phyloP scores from a whole-genome alignment of 352 stramenopile species.

The Phytopythium boreale region DNA sequence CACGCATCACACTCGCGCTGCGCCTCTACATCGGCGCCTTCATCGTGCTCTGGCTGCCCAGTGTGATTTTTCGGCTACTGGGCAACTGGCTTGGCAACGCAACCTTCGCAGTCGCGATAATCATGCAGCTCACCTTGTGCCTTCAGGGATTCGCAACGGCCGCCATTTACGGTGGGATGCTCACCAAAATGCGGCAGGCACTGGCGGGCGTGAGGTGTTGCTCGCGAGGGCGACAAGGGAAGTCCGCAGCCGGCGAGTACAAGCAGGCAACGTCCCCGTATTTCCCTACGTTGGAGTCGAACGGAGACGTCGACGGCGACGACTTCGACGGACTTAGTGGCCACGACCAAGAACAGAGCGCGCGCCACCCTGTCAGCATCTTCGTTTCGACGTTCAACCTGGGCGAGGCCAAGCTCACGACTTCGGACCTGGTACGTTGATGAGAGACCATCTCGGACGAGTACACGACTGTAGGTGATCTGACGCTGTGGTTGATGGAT shows the following conservation, averaged over 20 bases:
- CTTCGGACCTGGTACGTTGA: slow-evolving; percentile 33
- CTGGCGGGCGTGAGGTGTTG: slow-evolving; percentile 14
- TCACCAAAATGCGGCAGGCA: slow-evolving; percentile 30
- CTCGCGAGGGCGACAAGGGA: slow-evolving; percentile 7
- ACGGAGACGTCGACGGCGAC: slow-evolving; percentile 2
- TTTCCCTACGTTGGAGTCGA: slow-evolving; percentile 23
- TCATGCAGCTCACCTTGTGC: slow-evolving; percentile 68
- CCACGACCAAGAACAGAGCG: slow-evolving; percentile 20
- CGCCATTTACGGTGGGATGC: slow-evolving; percentile 59
- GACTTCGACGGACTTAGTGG: slow-evolving; percentile 7
- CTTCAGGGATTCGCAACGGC: slow-evolving; percentile 57
- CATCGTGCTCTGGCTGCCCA: slow-evolving; percentile 65
- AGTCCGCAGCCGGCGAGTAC: slow-evolving; percentile 13
- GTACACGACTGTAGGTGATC: not conserved
- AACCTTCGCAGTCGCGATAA: slow-evolving; percentile 46
- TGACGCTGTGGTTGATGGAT: not conserved
- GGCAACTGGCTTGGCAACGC: slow-evolving; percentile 33
- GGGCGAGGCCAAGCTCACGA: slow-evolving; percentile 60
- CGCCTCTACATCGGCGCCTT: slow-evolving; percentile 73
- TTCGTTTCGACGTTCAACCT: slow-evolving; percentile 88
- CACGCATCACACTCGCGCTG: slow-evolving; percentile 56
- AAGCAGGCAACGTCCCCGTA: slow-evolving; percentile 34
- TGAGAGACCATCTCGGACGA: not conserved
- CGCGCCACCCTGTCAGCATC: slow-evolving; percentile 51
- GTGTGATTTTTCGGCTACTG: slow-evolving; percentile 58